Percentiles rank a stretch among this genome's conserved stretches.
Evolutionary conservation across 2,329 filamentous ascomycete genomes (phyloP).

Genomic region (Phyllosticta citribraziliensis): DNA sequence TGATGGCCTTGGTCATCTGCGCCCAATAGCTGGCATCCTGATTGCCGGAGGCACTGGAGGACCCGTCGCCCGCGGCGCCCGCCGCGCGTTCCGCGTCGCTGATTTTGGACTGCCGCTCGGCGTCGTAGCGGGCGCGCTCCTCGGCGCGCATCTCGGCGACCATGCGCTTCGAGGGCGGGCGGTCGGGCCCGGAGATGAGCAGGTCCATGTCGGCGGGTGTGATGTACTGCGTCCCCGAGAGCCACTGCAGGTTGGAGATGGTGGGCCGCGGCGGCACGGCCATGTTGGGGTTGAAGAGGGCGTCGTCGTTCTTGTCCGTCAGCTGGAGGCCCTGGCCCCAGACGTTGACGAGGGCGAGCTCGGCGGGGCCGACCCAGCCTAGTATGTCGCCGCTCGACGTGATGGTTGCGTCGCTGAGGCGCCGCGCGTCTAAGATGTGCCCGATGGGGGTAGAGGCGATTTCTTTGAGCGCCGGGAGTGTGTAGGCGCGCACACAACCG

Average conservation of each 20-base stretch:
- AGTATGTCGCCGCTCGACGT: constrained; percentile 73
- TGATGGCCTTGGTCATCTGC: constrained; percentile 77
- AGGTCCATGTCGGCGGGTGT: constrained; percentile 81
- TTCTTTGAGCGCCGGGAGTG: constrained; percentile 81
- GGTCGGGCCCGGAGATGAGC: constrained; percentile 77
- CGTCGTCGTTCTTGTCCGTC: constrained; percentile 44
- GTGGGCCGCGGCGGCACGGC: constrained; percentile 71
- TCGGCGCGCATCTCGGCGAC: constrained; percentile 68
- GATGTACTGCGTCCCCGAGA: constrained; percentile 86
- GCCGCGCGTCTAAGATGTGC: constrained; percentile 60
- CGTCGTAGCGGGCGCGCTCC: constrained; percentile 45
- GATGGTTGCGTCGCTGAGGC: constrained; percentile 61
- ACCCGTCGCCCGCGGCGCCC: constrained; percentile 12
- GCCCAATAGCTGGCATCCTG: constrained; percentile 54
- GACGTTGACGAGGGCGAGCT: constrained; percentile 71
- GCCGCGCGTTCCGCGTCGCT: constrained; percentile 16
- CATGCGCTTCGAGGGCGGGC: constrained; percentile 84
- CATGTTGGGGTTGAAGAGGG: constrained; percentile 67
- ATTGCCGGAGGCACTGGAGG: constrained; percentile 12
- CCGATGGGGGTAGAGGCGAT: constrained; percentile 57
- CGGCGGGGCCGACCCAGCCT: constrained; percentile 80
- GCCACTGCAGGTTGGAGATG: constrained; percentile 94
- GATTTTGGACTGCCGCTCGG: constrained; percentile 27
- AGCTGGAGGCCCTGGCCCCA: constrained; percentile 59
- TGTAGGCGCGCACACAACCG: constrained; percentile 67